These are phyloP conservation scores for Gynostemma pentaphyllum DNA, from an alignment of 306 rosid genomes.

Conservation along the genomic window DNA sequence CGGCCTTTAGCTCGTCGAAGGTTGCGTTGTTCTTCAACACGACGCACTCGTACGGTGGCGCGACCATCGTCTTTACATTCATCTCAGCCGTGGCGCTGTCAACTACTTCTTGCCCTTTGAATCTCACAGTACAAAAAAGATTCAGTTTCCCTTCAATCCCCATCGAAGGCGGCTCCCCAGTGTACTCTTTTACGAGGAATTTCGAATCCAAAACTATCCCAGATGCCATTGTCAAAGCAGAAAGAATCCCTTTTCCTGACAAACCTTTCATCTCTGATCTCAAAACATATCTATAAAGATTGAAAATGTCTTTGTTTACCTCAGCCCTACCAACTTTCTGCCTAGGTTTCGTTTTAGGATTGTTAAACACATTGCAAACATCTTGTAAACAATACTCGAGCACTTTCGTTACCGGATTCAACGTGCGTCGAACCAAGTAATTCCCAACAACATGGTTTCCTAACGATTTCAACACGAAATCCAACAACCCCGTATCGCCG, in stretches of 20 bases:
- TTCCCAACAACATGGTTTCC: constrained; percentile 70
- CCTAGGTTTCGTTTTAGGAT: constrained; percentile 24
- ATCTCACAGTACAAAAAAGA: constrained; percentile 36
- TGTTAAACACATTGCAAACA: constrained; percentile 33
- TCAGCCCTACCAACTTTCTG: constrained; percentile 46
- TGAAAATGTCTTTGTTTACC: constrained; percentile 54
- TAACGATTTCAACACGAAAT: constrained; percentile 63
- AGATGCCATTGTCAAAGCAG: constrained; percentile 51
- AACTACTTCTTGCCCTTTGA: constrained; percentile 5
- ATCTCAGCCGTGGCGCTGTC: neutral
- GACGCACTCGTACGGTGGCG: constrained; percentile 56
- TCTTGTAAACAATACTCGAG: constrained; percentile 78
- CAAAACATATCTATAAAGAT: constrained; percentile 45
- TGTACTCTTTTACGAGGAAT: constrained; percentile 51
- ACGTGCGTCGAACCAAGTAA: constrained; percentile 59
- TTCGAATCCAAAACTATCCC: constrained; percentile 61
- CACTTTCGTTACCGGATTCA: constrained; percentile 70
- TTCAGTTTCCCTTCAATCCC: constrained; percentile 32
- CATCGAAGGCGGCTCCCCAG: constrained; percentile 22
- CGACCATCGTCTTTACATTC: neutral
- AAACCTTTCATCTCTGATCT: constrained; percentile 37
- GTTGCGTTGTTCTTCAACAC: constrained; percentile 38
- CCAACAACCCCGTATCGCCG: constrained; percentile 69
- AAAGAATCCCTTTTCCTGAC: constrained; percentile 25
- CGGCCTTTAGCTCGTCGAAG: constrained; percentile 47